Evolutionary conservation across 2,329 filamentous ascomycete genomes (phyloP), one percentile per base, ranked within the genome.

Genomic region (Cladosporium velox): DNA sequence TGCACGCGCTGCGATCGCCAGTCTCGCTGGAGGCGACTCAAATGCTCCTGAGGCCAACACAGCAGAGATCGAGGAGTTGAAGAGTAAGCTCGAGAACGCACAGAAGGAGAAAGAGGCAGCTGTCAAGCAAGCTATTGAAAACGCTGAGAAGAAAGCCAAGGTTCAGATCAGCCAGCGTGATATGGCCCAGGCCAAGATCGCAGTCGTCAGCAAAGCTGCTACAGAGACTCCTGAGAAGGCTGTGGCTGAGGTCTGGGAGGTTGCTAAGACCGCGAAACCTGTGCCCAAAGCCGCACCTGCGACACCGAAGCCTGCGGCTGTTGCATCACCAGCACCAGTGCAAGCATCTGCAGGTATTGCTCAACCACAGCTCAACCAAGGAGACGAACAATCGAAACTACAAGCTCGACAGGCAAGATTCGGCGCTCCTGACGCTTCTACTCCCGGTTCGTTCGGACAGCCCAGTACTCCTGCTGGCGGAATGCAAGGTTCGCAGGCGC

Each of bases 191-290:
- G 91, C 90, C 4, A 96, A 95, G 80, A 80, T 96, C 35, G 85
- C 86, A 1, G 87, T 95, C 1, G 91, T 98, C 3, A 86, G 93
- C 73, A 91, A 88, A 57, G 93, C 94, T 14, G 92, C 90, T 0
- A 85, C 84, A n/a, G 90, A 96, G 58, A 97, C 93, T 0, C 94
- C 94, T 0, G 85, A 94, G 72, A 89, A 88, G 75, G 87, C 93
- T 0, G 92, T 98, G 4, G 86, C 82, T 11, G 93, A 97, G 77
- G 93, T 97, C 0, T 97, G 92, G 91, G 88, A 90, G 69, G 81
- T 91, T 64, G 93, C 90, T 0, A 93, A 94, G 78, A 82, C 80
- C 63, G 85, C 87, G 24, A 72, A 76, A 61, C 70, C 75, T 52
- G 65, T 74, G 49, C 72, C 72, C 58, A 65, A 70, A 12, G 66